Evolutionary conservation across 805 yeast genomes (phyloP), one percentile per base, ranked within the genome.

Genomic region (Candida andamanensis): DNA sequence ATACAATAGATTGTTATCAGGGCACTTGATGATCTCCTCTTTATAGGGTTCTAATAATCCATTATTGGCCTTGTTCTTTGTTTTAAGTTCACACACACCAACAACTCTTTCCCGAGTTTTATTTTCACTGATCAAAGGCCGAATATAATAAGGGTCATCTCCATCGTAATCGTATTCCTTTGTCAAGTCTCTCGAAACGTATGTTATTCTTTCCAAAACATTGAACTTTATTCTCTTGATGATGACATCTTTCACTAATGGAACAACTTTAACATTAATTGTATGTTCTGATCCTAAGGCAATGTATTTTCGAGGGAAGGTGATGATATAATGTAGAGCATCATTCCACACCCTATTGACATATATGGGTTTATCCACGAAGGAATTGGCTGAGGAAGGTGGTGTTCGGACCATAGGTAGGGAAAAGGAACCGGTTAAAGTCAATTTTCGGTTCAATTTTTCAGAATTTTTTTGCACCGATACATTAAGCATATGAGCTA

Each of bases 321-420:
- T 72, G 11, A 84, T 69, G 41, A 81, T 81, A 54, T 84, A 84
- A 35, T 77, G 76, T 22, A 84, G 55, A 0, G 85, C 54, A 34
- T 81, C 79, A 44, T 77, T 76, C 92, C 92, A 84, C 1, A 77
- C 68, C 40, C 84, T 67, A 50, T 80, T 81, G 21, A 84, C 85
- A 51, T 78, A 82, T 12, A 84, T 72, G 0, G 94, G 86, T 48
- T 81, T 84, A 49, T 82, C 80, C 5, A 76, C 63, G 6, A 74
- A 70, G 3, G 76, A 69, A 21, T 72, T 68, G 2, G 78, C 77
- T 49, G 70, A 68, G 4, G 75, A 69, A 0, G 80, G 80, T 1
- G 79, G 79, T 1, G 74, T 58, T 32, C 79, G 52, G 6, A 72
- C 69, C 55, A 69, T 66, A 2, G 78, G 78, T 20, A 74, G 46